Conservation (phyloP, 1,284 basidiomycete genomes). For the Kalmanozyma brasiliensis region DNA sequence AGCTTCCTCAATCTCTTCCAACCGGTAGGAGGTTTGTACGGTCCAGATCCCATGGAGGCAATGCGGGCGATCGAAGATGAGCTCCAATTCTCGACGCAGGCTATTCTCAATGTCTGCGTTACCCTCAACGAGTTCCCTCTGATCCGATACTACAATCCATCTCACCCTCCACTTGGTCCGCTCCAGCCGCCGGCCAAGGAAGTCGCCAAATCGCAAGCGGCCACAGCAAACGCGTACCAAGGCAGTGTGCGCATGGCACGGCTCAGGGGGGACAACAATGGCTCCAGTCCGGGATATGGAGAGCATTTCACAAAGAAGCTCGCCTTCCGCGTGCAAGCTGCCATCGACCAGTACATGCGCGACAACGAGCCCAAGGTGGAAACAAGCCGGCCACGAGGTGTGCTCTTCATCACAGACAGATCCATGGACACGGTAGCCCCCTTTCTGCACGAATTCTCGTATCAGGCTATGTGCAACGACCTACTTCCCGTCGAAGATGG, state of each 20-base stretch:
- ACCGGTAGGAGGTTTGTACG: slow-evolving; percentile 71
- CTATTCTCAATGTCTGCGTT: slow-evolving; percentile 80
- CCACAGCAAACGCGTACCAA: slow-evolving; percentile 47
- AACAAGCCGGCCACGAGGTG: slow-evolving; percentile 77
- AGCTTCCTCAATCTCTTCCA: slow-evolving; percentile 51
- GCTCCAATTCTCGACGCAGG: slow-evolving; percentile 59
- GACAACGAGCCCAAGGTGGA: slow-evolving; percentile 73
- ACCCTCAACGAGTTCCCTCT: slow-evolving; percentile 91
- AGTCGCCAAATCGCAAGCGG: slow-evolving; percentile 42
- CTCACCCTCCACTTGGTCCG: slow-evolving; percentile 84
- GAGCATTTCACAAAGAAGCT: slow-evolving; percentile 62
- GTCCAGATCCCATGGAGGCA: slow-evolving; percentile 53
- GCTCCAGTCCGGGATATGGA: slow-evolving; percentile 20
- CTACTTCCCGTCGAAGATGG: slow-evolving; percentile 84
- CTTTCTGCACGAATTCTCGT: slow-evolving; percentile 96
- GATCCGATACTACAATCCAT: slow-evolving; percentile 91
- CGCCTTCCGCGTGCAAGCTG: slow-evolving; percentile 55
- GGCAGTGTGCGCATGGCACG: slow-evolving; percentile 55
- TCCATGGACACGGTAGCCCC: slow-evolving; percentile 92
- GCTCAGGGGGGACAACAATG: slow-evolving; percentile 35
- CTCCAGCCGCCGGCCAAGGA: slow-evolving; percentile 53
- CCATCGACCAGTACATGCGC: slow-evolving; percentile 52
- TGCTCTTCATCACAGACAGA: slow-evolving; percentile 91
- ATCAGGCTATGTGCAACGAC: slow-evolving; percentile 98
- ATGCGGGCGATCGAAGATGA: slow-evolving; percentile 61